Conservation (phyloP, 495 filamentous ascomycete species). For the Neurospora hispaniola region DNA sequence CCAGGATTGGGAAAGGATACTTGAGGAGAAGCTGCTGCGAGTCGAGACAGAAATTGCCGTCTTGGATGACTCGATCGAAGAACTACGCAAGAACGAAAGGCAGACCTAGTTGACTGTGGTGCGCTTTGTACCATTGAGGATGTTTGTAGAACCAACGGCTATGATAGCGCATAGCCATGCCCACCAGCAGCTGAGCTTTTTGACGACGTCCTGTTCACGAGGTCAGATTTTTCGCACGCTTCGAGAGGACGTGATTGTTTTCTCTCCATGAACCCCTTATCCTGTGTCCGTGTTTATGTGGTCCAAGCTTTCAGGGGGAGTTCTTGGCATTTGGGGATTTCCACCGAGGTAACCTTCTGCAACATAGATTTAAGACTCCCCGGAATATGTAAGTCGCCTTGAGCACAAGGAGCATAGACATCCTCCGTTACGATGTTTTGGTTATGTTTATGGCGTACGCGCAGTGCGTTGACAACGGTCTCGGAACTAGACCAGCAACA, state of each 20-base stretch:
- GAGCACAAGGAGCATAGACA: background rate
- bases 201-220: background rate
- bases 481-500: background rate
- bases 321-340: background rate
- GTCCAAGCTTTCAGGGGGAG: background rate
- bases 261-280: background rate
- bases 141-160: background rate
- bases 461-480: background rate
- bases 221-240: background rate
- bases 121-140: background rate
- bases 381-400: background rate
- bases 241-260: background rate
- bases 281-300: background rate
- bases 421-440: background rate
- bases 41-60: conserved; percentile 80
- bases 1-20: conserved; percentile 63
- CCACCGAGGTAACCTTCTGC: background rate
- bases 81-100: conserved; percentile 29
- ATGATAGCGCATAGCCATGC: background rate
- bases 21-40: conserved; percentile 66
- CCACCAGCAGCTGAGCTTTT: background rate
- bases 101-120: background rate
- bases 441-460: background rate
- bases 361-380: background rate
- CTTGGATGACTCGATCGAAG: conserved; percentile 72